Evolutionary conservation across 1,284 basidiomycete species (phyloP), one percentile per base, ranked within the genome.

Genomic region (Boletellus deceptivus): DNA sequence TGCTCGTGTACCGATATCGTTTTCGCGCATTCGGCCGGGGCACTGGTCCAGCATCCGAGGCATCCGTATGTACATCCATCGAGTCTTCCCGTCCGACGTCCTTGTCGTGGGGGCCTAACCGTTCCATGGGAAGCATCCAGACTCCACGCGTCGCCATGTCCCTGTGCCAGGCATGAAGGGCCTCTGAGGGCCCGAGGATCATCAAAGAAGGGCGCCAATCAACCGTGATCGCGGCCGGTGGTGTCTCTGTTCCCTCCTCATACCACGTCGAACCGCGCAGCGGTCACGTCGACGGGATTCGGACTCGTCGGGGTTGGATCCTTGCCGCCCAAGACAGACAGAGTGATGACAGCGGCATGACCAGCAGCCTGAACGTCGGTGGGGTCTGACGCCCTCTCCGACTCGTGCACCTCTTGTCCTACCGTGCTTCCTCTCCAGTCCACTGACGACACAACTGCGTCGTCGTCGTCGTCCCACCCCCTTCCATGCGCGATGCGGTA

Each of bases 401-500:
- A 41, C 14, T 33, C 41, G 6, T 41, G 43, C 4, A 24, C 41
- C 18, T 31, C 35, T 4, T 29, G 47, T 17, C 25, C 39, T n/a
- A 43, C 46, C 10, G 37, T 6, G 10, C 43, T 42, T n/a, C 59
- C 59, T 29, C 57, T 57, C 59, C 59, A 60, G 27, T 54, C 59
- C 14, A 7, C 17, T 4, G 61, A 37, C 13, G 57, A 45, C 27
- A 64, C 51, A 0, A 16, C 43, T 1, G 36, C 24, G 3, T 48
- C 42, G 14, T 48, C 42, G 20, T 4, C 53, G 29, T 31, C 29
- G 13, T 31, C 29, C 62, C 60, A 63, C 11, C 35, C 62, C 14
- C 56, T 59, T 2, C 62, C 60, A 4, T 41, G 50, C 1, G 60
- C 53, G n/a, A 65, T 65, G 6, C 63, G 58, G 43, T 61, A 62